A percentile compares a stretch with the other conserved stretches of the same genome.
Evolutionary conservation across 1,284 basidiomycete genomes (phyloP).

Genomic region (Peniophora sp.): DNA sequence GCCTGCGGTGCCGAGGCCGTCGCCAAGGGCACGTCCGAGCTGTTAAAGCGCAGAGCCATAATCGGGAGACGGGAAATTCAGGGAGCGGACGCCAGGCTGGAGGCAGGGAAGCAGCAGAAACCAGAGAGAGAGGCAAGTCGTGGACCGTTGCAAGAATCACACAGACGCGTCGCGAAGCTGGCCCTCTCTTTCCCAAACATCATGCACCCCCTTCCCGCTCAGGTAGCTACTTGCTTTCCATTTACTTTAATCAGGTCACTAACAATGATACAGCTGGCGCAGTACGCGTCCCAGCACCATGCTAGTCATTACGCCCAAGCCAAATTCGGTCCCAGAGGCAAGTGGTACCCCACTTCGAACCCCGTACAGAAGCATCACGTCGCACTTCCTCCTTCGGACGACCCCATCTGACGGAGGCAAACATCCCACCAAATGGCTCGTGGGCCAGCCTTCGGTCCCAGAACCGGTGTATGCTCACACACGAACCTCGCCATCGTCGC

Average conservation of each 20-base stretch:
- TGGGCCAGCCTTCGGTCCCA: too few species aligned
- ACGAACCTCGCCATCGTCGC: too few species aligned
- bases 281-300: slow-evolving; percentile 75
- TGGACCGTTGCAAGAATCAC: neutral
- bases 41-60: slow-evolving; percentile 30
- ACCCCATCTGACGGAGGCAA: neutral
- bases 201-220: neutral
- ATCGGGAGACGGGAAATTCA: too few species aligned
- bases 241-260: too few species aligned
- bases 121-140: too few species aligned
- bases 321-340: slow-evolving; percentile 69
- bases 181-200: neutral
- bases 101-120: neutral
- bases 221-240: too few species aligned
- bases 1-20: slow-evolving; percentile 47
- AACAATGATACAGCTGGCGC: slow-evolving; percentile 35
- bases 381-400: neutral
- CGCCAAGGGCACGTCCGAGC: slow-evolving; percentile 61
- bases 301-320: slow-evolving; percentile 67
- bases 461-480: too few species aligned
- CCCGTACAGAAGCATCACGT: neutral
- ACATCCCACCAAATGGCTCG: neutral
- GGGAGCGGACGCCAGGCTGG: slow-evolving; percentile 5
- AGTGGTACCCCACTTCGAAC: too few species aligned
- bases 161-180: neutral